These are phyloP conservation scores for Prunus mume DNA, from an alignment of 306 rosid species.

Conservation along the genomic window DNA sequence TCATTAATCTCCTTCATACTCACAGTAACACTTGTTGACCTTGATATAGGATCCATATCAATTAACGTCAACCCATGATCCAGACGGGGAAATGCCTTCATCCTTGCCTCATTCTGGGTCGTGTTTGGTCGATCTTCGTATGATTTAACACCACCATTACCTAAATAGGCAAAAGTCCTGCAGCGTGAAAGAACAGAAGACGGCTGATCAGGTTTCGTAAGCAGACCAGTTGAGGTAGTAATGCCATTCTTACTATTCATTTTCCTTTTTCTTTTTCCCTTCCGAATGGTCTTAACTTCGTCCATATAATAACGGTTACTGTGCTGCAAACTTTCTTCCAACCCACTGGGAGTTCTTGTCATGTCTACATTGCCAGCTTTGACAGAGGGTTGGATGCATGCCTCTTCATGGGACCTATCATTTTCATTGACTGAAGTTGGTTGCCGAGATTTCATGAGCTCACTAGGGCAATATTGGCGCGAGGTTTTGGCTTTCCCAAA, in stretches of 20 bases:
- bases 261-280: slow-evolving; percentile 22
- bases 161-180: slow-evolving; percentile 32
- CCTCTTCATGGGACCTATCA: slow-evolving; percentile 22
- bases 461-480: slow-evolving; percentile 7
- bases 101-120: slow-evolving; percentile 28
- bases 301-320: slow-evolving; percentile 12
- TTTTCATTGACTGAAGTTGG: slow-evolving; percentile 17
- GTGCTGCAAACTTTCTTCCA: slow-evolving; percentile 17
- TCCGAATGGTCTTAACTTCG: slow-evolving; percentile 5
- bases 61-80: slow-evolving; percentile 34
- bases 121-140: slow-evolving; percentile 28
- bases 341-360: slow-evolving; percentile 17
- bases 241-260: slow-evolving; percentile 17
- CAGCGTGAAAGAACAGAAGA: slow-evolving; percentile 48
- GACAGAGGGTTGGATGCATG: slow-evolving; percentile 30
- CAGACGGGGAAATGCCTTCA: slow-evolving; percentile 35
- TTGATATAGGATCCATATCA: slow-evolving; percentile 31
- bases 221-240: slow-evolving; percentile 10
- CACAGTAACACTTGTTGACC: slow-evolving; percentile 28
- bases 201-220: slow-evolving; percentile 10
- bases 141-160: slow-evolving; percentile 23
- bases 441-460: slow-evolving; percentile 23
- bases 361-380: slow-evolving; percentile 12
- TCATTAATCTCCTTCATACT: slow-evolving; percentile 25
- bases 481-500: slow-evolving; percentile 34